Evolutionary conservation across 495 filamentous ascomycete genomes (phyloP), one percentile per base, ranked within the genome.

Genomic region (Margaritispora aquatica): DNA sequence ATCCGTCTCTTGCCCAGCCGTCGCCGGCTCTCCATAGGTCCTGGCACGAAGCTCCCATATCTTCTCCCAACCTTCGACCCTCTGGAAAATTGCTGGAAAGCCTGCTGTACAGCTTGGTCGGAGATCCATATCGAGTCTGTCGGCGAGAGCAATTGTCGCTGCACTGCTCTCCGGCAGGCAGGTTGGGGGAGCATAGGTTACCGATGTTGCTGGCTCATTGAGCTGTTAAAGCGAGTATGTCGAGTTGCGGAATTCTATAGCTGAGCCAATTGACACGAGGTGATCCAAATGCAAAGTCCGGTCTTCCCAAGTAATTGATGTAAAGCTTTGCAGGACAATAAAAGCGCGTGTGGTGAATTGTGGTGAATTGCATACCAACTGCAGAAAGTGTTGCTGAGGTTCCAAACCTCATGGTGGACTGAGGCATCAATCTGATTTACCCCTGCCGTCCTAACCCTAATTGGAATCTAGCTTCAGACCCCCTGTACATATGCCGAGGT

Each of bases 21-120:
- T 31, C 77, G 76, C 5, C 77, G 73, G 66, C 71, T 72, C 66
- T 83, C 80, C 60, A 82, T 71, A 21, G 79, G 79, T 0, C 78
- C 79, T 2, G 78, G 68, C 2, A 68, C 64, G 26, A 58, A 66
- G 23, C 60, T 70, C 23, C 68, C 66, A 56, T 69, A 59, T 15
- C 75, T 69, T 24, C 63, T 67, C 38, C 56, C 44, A 3, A 54
- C 36, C 23, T 38, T 51, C 31, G 65, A 73, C 2, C 66, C 63
- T 23, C 57, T 54, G 41, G 68, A 72, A 66, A 73, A 80, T 4
- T 70, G 70, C 21, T 76, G 69, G 44, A 77, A 78, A 10, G 66
- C 60, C 10, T 67, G 56, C 7, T 62, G 61, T 2, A 80, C 68
- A 4, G 72, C 38, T 48, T 69, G 64, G 26, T 81, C 79, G 3